Conservation (phyloP, 371 early-diverging fungal genomes). For the Mortierella sp. region DNA sequence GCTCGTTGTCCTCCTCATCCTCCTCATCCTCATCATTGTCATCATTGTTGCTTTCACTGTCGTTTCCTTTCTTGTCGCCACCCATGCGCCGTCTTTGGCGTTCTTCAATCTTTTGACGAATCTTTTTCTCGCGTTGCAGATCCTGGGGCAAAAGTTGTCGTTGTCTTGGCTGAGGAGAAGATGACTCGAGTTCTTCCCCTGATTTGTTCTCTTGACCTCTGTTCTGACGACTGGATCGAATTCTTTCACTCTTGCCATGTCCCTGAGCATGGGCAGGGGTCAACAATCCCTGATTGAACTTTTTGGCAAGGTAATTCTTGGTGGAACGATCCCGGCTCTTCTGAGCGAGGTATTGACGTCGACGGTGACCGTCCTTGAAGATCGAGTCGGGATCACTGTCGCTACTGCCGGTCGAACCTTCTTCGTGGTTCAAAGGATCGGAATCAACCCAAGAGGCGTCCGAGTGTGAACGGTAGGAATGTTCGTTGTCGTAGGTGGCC, state of each 20-base stretch:
- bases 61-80: neutral
- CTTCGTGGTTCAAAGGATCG: constrained; percentile 11
- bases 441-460: too few relatives aligned
- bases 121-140: neutral
- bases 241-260: constrained; percentile 3
- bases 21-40: neutral
- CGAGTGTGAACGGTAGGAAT: neutral
- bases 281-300: constrained; percentile 12
- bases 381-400: constrained; percentile 21
- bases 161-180: neutral
- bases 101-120: neutral
- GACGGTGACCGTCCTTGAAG: constrained; percentile 27
- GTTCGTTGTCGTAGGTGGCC: neutral
- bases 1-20: neutral
- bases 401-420: constrained; percentile 10
- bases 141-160: neutral
- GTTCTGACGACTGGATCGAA: constrained; percentile 1
- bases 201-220: constrained; percentile 6
- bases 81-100: neutral
- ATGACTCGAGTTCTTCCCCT: neutral
- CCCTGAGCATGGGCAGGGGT: neutral
- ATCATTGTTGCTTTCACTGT: neutral
- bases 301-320: constrained; percentile 16
- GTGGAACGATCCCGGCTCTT: constrained; percentile 14
- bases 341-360: constrained; percentile 20